Base-by-base conservation (phyloP, 2,329 filamentous ascomycete species). In the Xylaria sp. region DNA sequence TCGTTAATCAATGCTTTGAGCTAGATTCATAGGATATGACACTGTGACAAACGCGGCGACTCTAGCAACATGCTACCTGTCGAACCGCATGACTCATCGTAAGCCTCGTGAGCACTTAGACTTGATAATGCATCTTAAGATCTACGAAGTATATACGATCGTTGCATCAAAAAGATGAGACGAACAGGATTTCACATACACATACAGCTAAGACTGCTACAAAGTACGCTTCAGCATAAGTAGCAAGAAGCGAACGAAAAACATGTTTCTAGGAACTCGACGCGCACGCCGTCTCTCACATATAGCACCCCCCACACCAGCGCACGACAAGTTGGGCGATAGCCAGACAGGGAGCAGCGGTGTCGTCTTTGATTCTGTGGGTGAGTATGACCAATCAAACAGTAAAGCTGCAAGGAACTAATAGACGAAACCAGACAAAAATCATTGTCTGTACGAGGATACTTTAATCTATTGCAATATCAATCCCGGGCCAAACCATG, bases 131-230 rank as follows among this genome's bases (percentile, higher is more conserved):
- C 27, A 29, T 29, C 51, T 52, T 27, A 33, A 46, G 46, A 54
- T 60, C 56, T 40, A 37, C 56, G 25, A 25, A 44, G 51, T n/a
- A n/a, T n/a, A 53, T 56, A 51, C 29, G 44, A 47, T 31, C 37
- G 44, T 54, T 9, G 9, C 41, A 48, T 63, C 47, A 63, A 25
- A 35, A 37, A 40, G 51, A 62, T 59, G 57, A 59, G 55, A 54
- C 55, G 59, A 59, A 48, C 48, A 46, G 40, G 46, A 52, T 56
- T 25, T 25, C 46, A 38, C 46, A n/a, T 35, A 35, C 17, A n/a
- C 33, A 56, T 35, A 25, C 40, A 43, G 46, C 46, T 11, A 33
- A 11, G 6, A 6, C 25, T 55, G 60, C 46, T 52, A 53, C 56
- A 38, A 49, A 40, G 33, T 21, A 35, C 35, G 60, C 60, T 33